Percentiles rank a stretch among this genome's conserved stretches.
These are phyloP conservation scores for Candida maesae DNA, from an alignment of 805 yeast genomes.

Conservation along the genomic window DNA sequence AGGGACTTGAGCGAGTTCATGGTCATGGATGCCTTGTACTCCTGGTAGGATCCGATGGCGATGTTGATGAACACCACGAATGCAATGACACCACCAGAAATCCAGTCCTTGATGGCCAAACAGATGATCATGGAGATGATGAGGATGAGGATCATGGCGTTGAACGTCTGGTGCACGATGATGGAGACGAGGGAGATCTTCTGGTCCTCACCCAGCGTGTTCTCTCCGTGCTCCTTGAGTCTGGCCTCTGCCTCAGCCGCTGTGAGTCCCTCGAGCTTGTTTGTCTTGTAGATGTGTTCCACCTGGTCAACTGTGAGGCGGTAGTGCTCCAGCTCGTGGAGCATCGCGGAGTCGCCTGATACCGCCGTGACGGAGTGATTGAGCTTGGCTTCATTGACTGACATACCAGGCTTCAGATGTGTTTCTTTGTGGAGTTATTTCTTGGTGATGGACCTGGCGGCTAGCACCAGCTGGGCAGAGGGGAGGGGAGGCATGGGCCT, in stretches of 20 bases:
- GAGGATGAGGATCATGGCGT: constrained; percentile 76
- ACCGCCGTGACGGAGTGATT: constrained; percentile 15
- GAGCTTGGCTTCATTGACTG: constrained; percentile 15
- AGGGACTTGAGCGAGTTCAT: constrained; percentile 69
- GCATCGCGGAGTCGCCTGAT: constrained; percentile 7
- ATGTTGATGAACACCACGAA: constrained; percentile 64
- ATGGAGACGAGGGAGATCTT: constrained; percentile 52
- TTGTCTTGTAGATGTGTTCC: constrained; percentile 37
- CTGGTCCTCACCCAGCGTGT: constrained; percentile 57
- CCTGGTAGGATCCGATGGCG: constrained; percentile 65
- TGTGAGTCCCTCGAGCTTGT: constrained; percentile 46
- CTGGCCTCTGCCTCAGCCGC: constrained; percentile 30
- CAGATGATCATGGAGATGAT: constrained; percentile 68
- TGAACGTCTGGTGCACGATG: constrained; percentile 61
- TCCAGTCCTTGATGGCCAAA: constrained; percentile 72
- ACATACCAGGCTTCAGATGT: background rate
- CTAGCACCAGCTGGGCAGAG: too few species aligned
- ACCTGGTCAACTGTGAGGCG: constrained; percentile 33
- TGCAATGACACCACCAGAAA: constrained; percentile 76
- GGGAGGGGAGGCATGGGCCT: too few species aligned
- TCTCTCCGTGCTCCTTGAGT: constrained; percentile 45
- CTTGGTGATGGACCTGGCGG: background rate
- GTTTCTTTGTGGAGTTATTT: background rate
- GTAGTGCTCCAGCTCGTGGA: constrained; percentile 24
- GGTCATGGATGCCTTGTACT: constrained; percentile 70